Base-by-base conservation (phyloP, 2,329 filamentous ascomycete species). In the Acephala macrosclerotiorum region DNA sequence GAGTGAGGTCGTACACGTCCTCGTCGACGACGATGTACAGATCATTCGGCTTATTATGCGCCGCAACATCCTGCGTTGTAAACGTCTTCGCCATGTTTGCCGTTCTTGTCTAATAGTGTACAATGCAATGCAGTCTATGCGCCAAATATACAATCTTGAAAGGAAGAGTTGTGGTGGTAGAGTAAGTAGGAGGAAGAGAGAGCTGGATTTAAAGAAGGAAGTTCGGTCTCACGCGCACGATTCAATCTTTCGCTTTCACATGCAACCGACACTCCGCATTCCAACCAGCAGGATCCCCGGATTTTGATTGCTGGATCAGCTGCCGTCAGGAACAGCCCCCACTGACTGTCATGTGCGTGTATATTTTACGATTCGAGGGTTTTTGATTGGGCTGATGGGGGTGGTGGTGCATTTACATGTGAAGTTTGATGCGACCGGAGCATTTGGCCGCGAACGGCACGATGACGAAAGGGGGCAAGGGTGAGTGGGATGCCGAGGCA, bases 1-100 rank as follows among this genome's bases (percentile, higher is more conserved):
- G 94, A 73, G 94, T 97, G 74, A 98, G 79, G 77, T 99, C 95
- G 80, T 97, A 98, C 72, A 98, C 95, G 80, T 98, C 95, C 75
- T 94, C 91, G 72, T 98, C 95, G 72, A 98, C 89, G 71, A 96
- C 88, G 76, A 98, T 92, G 88, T 90, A 98, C 68, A 97, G 85
- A 77, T 90, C 90, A 76, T 93, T 89, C 55, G 90, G 80, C 82
- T 95, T 97, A 85, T 93, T 97, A 81, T 98, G 94, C 81, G 91
- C 89, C 77, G 94, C 90, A 69, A 99, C 95, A 78, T 97, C 94
- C 82, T 87, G 87, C 71, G 89, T 85, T 62, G 90, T 91, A 79
- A 97, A 97, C 35, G 87, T 91, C 82, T 96, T 92, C 59, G 94
- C 91, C 96, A 99, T 99, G 16, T 47, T 73, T 56, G 40, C 60